These are phyloP conservation scores for Picochlorum sp. DNA, from an alignment of 139 green algal genomes.

Conservation along the genomic window DNA sequence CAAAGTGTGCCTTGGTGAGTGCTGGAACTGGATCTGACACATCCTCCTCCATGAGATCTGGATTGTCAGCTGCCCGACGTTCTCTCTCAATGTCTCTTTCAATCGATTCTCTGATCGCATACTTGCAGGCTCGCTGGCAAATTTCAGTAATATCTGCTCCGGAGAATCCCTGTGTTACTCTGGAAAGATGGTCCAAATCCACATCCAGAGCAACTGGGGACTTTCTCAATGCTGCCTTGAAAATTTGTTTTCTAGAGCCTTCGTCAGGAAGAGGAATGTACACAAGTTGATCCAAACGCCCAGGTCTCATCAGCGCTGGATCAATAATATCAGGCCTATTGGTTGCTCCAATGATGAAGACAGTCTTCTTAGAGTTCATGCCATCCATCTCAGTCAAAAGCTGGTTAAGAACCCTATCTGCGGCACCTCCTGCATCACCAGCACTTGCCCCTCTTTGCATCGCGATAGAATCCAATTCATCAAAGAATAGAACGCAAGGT, in stretches of 20 bases:
- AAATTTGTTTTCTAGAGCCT: constrained; percentile 76
- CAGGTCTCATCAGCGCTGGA: constrained; percentile 88
- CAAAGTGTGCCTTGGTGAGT: constrained; percentile 96
- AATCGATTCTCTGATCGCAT: constrained; percentile 60
- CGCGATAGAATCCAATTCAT: constrained; percentile 99
- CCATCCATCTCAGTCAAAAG: constrained; percentile 99
- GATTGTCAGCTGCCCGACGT: constrained; percentile 66
- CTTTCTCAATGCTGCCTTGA: constrained; percentile 94
- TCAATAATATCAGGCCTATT: constrained; percentile 99
- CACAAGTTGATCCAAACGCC: constrained; percentile 97
- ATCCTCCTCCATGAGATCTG: constrained; percentile 77
- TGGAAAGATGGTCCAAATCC: constrained; percentile 75
- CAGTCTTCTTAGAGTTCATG: constrained; percentile 99
- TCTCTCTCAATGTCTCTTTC: constrained; percentile 84
- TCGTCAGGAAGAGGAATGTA: constrained; percentile 99
- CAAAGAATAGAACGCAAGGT: constrained; percentile 99
- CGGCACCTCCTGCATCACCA: constrained; percentile 91
- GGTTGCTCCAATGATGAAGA: constrained; percentile 99
- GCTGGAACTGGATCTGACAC: constrained; percentile 37
- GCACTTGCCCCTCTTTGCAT: constrained; percentile 68
- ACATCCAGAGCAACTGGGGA: constrained; percentile 90
- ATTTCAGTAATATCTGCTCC: constrained; percentile 99
- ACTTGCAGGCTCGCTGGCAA: constrained; percentile 98
- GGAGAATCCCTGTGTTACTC: constrained; percentile 84
- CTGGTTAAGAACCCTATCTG: constrained; percentile 98